A percentile compares a stretch with the other conserved stretches of the same genome.
phyloP scores from a whole-genome alignment of 805 yeast species.

The Schwanniomyces polymorphus region DNA sequence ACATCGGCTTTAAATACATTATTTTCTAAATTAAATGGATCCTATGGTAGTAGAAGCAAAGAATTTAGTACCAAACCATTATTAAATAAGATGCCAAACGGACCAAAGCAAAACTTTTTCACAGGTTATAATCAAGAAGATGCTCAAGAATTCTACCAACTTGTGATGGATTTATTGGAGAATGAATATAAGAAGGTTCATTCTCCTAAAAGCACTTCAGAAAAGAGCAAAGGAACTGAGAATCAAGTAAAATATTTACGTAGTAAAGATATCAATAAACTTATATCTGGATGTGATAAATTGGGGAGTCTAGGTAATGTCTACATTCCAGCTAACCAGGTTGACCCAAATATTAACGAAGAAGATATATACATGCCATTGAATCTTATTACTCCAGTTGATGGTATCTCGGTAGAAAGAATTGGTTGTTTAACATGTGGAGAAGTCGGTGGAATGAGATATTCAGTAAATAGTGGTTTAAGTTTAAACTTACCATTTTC shows the following conservation, averaged over 20 bases:
- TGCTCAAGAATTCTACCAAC: slow-evolving; percentile 94
- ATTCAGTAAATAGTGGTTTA: slow-evolving; percentile 73
- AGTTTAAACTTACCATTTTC: slow-evolving; percentile 65
- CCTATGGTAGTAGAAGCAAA: slow-evolving; percentile 50
- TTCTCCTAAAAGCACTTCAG: slow-evolving; percentile 20
- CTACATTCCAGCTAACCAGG: slow-evolving; percentile 69
- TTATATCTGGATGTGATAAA: slow-evolving; percentile 39
- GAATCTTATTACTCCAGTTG: slow-evolving; percentile 81
- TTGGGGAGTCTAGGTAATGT: slow-evolving; percentile 64
- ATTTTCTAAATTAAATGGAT: slow-evolving; percentile 59
- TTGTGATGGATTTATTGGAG: slow-evolving; percentile 67
- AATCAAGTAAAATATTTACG: slow-evolving; percentile 18
- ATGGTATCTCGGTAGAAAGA: slow-evolving; percentile 84
- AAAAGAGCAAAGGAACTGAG: slow-evolving; percentile 17
- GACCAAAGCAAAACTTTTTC: slow-evolving; percentile 75
- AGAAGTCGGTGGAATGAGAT: slow-evolving; percentile 89
- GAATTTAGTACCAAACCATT: slow-evolving; percentile 62
- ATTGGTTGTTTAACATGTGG: slow-evolving; percentile 91
- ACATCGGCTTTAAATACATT: slow-evolving; percentile 54
- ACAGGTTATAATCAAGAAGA: slow-evolving; percentile 92
- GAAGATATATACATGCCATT: slow-evolving; percentile 49
- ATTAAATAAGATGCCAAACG: slow-evolving; percentile 69
- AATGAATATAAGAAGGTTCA: slow-evolving; percentile 44
- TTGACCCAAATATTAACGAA: slow-evolving; percentile 65
- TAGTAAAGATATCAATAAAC: slow-evolving; percentile 19